phyloP scores from a whole-genome alignment of 345 rosid genomes.

The Corchorus capsularis region DNA sequence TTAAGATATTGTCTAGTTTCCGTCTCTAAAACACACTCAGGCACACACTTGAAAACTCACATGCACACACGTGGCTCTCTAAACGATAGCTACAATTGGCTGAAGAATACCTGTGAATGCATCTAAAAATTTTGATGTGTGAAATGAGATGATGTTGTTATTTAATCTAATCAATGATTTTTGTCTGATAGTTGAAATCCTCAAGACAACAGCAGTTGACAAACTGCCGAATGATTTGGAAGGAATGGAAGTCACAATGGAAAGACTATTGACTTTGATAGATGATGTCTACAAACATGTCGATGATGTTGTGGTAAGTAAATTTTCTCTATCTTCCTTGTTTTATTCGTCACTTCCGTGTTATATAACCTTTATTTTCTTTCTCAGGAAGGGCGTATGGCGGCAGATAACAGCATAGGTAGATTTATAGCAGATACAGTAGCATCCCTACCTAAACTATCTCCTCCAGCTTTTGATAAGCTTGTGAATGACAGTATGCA shows the following conservation, averaged over 20 bases:
- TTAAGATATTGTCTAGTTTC: background rate
- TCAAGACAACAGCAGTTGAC: slow-evolving; percentile 70
- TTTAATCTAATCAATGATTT: slow-evolving; percentile 5
- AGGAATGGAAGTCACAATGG: slow-evolving; percentile 94
- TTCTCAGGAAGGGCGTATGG: slow-evolving; percentile 69
- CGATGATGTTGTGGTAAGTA: slow-evolving; percentile 82
- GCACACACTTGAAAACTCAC: background rate
- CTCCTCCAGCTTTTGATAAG: slow-evolving; percentile 78
- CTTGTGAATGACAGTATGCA: slow-evolving; percentile 84
- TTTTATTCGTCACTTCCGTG: background rate
- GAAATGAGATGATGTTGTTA: background rate
- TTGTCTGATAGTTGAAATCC: slow-evolving; percentile 55
- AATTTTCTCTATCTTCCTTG: background rate
- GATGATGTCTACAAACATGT: slow-evolving; percentile 80
- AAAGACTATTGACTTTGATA: slow-evolving; percentile 60
- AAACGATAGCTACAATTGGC: background rate
- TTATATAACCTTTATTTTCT: background rate
- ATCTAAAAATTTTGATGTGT: background rate
- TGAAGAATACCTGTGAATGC: background rate
- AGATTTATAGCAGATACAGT: slow-evolving; percentile 69
- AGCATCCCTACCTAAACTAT: slow-evolving; percentile 69
- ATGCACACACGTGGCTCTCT: background rate
- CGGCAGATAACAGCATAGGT: slow-evolving; percentile 77
- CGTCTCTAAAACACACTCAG: background rate
- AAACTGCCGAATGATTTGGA: slow-evolving; percentile 94